Base-by-base conservation (phyloP, 2,329 filamentous ascomycete genomes). In the Colletotrichum sp. region DNA sequence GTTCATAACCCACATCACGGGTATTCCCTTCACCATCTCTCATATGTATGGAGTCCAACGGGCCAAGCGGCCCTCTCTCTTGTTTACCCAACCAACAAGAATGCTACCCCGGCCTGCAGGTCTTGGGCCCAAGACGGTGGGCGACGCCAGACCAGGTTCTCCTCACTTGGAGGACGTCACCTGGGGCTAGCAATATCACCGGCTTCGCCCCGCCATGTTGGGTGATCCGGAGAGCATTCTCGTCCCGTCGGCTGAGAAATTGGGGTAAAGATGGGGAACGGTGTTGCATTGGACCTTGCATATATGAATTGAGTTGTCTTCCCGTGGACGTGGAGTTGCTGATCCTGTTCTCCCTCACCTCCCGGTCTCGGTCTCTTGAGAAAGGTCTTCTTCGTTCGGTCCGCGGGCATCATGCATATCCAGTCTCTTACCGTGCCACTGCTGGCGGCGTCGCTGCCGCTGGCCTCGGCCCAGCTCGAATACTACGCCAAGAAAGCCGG, bases 401-500 rank as follows among this genome's bases (percentile, higher is more conserved):
- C 49, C 2, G 66, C 71, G 55, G 30, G 16, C 64, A 79, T 39
- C 16, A 83, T 83, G 82, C 76, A 69, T 64, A 63, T 78, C 57
- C 72, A 77, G 62, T 68, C 77, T 52, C 24, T 79, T 55, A 65
- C 80, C 24, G 71, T 82, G n/a, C 71, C 80, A 39, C 66, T 82
- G 28, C 77, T 84, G 39, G 79, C 82, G 65, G 80, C 78, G 59
- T 80, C 74, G 71, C 78, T 77, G 81, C 84, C 77, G 13, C 39
- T 82, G n/a, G 80, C 79, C 39, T 79, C 80, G 8, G 83, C 80
- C 30, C 86, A 87, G 77, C 86, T 92, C 16, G 83, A 90, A 79
- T 80, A 85, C 55, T 84, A 89, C 30, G 90, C 90, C 13, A 86
- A 88, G 75, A 86, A 87, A 71, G 88, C 89, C 36, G 91, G 90